Percentiles rank a stretch among this genome's conserved stretches.
Conservation (phyloP, 768 basidiomycete species). For the Gloeophyllum trabeum region DNA sequence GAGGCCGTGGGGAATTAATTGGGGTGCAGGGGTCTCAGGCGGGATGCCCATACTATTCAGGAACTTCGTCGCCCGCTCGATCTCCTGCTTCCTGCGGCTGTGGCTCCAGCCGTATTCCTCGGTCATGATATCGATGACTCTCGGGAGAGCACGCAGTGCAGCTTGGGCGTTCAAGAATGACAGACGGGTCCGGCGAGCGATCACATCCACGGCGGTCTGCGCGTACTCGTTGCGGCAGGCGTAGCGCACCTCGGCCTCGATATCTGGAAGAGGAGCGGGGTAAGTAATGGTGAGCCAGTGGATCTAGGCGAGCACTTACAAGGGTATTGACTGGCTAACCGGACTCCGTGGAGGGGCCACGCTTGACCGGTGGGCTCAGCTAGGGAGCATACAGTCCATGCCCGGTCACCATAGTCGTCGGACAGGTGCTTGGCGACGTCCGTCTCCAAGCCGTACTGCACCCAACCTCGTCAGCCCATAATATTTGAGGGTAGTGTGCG, state of each 20-base stretch:
- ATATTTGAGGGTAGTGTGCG: background rate
- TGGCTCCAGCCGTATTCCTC: constrained; percentile 73
- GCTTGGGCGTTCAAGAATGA: constrained; percentile 88
- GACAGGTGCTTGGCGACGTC: constrained; percentile 91
- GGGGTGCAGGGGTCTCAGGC: constrained; percentile 28
- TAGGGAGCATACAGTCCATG: constrained; percentile 86
- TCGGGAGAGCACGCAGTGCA: constrained; percentile 74
- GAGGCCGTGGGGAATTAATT: constrained; percentile 9
- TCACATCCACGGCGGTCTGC: constrained; percentile 82
- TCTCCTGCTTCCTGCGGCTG: constrained; percentile 45
- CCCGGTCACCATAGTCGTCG: constrained; percentile 92
- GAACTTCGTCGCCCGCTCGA: constrained; percentile 48
- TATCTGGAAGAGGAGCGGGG: constrained; percentile 30
- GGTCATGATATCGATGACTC: constrained; percentile 86
- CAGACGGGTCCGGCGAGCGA: constrained; percentile 87
- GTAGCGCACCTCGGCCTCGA: constrained; percentile 90
- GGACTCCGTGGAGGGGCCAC: constrained; percentile 83
- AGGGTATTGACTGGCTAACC: constrained; percentile 63
- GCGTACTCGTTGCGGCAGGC: constrained; percentile 89
- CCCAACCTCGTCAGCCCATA: background rate
- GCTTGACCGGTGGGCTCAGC: constrained; percentile 63
- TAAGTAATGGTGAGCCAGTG: constrained; percentile 1
- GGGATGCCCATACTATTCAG: constrained; percentile 80
- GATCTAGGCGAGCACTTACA: constrained; percentile 31
- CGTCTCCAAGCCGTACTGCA: constrained; percentile 77